A percentile compares a stretch with the other conserved stretches of the same genome.
phyloP scores from a whole-genome alignment of 805 yeast species.

The Geotrichum ghanense region DNA sequence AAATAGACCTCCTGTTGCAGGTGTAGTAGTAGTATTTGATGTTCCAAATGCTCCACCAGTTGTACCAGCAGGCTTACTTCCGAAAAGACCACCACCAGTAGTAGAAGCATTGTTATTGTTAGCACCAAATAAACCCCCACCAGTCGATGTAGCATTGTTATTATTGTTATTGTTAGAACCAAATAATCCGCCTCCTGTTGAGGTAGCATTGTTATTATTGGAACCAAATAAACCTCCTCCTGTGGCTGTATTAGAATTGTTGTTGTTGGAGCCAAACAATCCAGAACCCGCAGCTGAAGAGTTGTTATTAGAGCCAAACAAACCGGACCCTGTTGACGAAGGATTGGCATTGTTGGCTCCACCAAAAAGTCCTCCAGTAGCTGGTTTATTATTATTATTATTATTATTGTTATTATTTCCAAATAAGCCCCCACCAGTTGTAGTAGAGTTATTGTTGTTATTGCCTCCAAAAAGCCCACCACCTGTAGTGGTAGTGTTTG shows the following conservation, averaged over 20 bases:
- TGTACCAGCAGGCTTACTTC: not conserved
- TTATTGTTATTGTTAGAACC: slow-evolving; percentile 4
- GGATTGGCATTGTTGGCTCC: not conserved
- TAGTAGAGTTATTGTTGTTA: not conserved
- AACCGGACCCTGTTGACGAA: not conserved
- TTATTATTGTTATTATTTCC: slow-evolving; percentile 19
- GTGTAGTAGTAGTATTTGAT: not conserved
- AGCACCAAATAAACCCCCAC: slow-evolving; percentile 8
- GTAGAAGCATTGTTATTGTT: slow-evolving; percentile 5
- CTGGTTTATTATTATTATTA: too few species aligned
- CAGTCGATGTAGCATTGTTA: slow-evolving; percentile 11
- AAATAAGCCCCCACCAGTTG: slow-evolving; percentile 20
- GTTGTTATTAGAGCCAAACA: not conserved
- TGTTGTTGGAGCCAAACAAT: slow-evolving; percentile 10
- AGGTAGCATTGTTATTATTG: slow-evolving; percentile 7
- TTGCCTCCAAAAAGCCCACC: not conserved
- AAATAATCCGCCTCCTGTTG: slow-evolving; percentile 12
- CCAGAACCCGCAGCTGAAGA: not conserved
- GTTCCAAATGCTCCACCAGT: not conserved
- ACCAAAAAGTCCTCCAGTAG: slow-evolving; percentile 13
- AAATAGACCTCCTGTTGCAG: slow-evolving; percentile 11
- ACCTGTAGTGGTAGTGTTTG: not conserved
- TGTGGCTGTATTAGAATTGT: slow-evolving; percentile 9
- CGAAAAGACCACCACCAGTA: not conserved
- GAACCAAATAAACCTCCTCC: slow-evolving; percentile 22